phyloP scores from a whole-genome alignment of 345 rosid genomes.

The Salix suchowensis region DNA sequence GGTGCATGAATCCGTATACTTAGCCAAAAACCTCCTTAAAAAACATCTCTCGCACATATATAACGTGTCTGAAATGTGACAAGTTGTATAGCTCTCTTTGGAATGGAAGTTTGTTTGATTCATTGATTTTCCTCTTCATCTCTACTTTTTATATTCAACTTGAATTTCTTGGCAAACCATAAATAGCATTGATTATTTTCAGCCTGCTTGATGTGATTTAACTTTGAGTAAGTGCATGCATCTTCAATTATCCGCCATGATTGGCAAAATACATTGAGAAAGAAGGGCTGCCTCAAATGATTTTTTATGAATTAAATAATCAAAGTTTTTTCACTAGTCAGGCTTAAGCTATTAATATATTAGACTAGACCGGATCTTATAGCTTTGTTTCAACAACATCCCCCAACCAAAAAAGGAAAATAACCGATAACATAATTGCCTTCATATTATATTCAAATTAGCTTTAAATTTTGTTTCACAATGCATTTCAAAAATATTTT shows the following conservation, averaged over 20 bases:
- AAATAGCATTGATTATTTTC: background rate
- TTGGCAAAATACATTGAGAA: background rate
- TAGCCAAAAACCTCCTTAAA: background rate
- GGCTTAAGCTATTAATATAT: too few species aligned
- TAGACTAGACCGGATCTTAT: too few species aligned
- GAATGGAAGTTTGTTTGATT: background rate
- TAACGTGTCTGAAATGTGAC: constrained; percentile 7
- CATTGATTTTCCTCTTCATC: background rate
- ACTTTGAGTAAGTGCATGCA: constrained; percentile 16
- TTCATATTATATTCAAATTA: too few species aligned
- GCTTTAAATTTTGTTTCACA: too few species aligned
- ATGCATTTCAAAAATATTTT: too few species aligned
- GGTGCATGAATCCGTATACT: constrained; percentile 30
- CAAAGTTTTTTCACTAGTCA: too few species aligned
- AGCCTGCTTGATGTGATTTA: background rate
- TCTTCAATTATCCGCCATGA: background rate
- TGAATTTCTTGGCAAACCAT: background rate
- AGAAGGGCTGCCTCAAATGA: background rate
- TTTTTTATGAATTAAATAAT: background rate
- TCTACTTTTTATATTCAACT: background rate
- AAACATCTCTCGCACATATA: background rate
- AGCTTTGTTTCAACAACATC: too few species aligned
- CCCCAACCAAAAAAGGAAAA: too few species aligned
- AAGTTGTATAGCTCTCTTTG: background rate
- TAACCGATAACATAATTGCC: too few species aligned